Percentiles rank a stretch among this genome's conserved stretches.
Evolutionary conservation across 768 basidiomycete genomes (phyloP).

Genomic region (Naematelia aurantialba): DNA sequence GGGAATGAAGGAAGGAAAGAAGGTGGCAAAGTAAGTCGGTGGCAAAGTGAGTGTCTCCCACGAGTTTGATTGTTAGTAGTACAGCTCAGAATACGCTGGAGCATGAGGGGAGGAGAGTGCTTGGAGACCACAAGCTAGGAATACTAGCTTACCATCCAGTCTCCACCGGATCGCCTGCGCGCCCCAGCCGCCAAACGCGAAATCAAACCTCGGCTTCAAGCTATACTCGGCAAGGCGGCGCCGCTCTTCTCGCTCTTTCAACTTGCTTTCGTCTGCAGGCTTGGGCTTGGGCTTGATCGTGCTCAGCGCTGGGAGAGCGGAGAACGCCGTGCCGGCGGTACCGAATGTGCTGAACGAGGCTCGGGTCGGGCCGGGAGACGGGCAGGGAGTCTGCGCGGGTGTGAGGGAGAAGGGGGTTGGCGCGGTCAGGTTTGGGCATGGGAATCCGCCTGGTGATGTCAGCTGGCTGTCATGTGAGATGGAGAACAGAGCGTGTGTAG

Average conservation of each 20-base stretch:
- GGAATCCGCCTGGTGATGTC: conserved; percentile 40
- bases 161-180: conserved; percentile 33
- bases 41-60: not conserved
- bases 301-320: conserved; percentile 32
- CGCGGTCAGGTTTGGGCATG: conserved; percentile 43
- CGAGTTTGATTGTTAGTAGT: not conserved
- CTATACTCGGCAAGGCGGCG: conserved; percentile 34
- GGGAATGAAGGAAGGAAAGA: not conserved
- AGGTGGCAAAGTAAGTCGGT: not conserved
- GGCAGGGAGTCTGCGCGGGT: conserved; percentile 36
- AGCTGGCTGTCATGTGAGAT: no score
- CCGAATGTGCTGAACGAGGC: conserved; percentile 19
- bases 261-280: conserved; percentile 19
- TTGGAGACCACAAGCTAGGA: no score
- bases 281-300: conserved; percentile 39
- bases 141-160: conserved; percentile 30
- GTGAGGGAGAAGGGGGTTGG: conserved; percentile 42
- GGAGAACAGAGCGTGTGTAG: no score
- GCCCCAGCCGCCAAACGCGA: conserved; percentile 39
- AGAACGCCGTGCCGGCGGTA: conserved; percentile 4
- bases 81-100: no score
- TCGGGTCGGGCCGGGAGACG: conserved; percentile 27
- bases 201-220: conserved; percentile 40
- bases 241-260: conserved; percentile 27
- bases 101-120: no score